Percentiles rank a stretch among this genome's conserved stretches.
phyloP scores from a whole-genome alignment of 768 basidiomycete species.

The Boletus patriciae region DNA sequence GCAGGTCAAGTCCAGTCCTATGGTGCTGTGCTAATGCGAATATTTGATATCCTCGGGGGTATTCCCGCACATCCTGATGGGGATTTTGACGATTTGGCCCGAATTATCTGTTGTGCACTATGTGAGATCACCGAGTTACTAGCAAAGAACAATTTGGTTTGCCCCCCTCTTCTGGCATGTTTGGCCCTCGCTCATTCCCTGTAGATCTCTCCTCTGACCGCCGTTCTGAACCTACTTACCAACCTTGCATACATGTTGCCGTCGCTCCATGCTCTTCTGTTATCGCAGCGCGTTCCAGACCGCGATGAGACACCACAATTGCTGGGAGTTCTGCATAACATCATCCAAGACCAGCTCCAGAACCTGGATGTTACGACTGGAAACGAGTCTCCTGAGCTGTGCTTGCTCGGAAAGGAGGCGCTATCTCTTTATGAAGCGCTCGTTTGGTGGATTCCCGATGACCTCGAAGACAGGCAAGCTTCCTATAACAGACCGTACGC shows the following conservation, averaged over 20 bases:
- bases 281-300: slow-evolving; percentile 31
- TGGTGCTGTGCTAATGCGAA: slow-evolving; percentile 40
- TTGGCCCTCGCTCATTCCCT: slow-evolving; percentile 9
- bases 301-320: slow-evolving; percentile 35
- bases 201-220: slow-evolving; percentile 48
- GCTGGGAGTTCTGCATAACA: slow-evolving; percentile 40
- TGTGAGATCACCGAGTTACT: slow-evolving; percentile 42
- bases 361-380: slow-evolving; percentile 32
- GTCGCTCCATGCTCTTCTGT: slow-evolving; percentile 40
- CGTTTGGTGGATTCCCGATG: slow-evolving; percentile 47
- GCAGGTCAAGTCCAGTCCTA: slow-evolving; percentile 37
- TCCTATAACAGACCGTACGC: neutral
- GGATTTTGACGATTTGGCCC: slow-evolving; percentile 22
- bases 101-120: slow-evolving; percentile 37
- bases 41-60: slow-evolving; percentile 32
- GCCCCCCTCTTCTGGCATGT: slow-evolving; percentile 17
- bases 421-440: slow-evolving; percentile 55
- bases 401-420: slow-evolving; percentile 41
- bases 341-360: slow-evolving; percentile 43
- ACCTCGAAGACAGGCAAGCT: slow-evolving; percentile 39
- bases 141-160: slow-evolving; percentile 41
- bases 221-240: slow-evolving; percentile 54
- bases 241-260: slow-evolving; percentile 50
- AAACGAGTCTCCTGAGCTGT: slow-evolving; percentile 24
- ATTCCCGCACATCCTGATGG: slow-evolving; percentile 19